Evolutionary conservation across 2,329 filamentous ascomycete species (phyloP).

Genomic region (Gaeumannomyces tritici): DNA sequence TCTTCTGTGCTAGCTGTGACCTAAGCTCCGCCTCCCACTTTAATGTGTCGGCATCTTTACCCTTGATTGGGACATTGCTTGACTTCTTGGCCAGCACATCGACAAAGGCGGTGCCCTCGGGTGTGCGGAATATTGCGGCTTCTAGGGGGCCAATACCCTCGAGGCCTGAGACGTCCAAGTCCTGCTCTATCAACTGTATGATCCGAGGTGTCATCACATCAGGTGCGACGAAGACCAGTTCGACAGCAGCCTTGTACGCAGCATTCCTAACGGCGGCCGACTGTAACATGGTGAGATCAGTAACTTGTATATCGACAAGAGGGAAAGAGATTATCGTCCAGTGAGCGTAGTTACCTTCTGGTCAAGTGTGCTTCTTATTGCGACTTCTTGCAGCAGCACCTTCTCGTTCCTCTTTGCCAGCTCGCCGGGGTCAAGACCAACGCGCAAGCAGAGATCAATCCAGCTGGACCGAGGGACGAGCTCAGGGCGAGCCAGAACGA

Average conservation of each 20-base stretch:
- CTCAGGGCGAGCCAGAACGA: slow-evolving; percentile 70
- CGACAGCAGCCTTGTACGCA: slow-evolving; percentile 76
- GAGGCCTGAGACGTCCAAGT: slow-evolving; percentile 64
- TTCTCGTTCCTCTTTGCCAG: slow-evolving; percentile 58
- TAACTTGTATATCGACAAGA: background rate
- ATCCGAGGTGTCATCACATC: slow-evolving; percentile 69
- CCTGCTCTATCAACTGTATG: slow-evolving; percentile 61
- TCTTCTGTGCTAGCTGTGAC: slow-evolving; percentile 82
- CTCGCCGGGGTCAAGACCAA: slow-evolving; percentile 72
- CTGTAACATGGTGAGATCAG: slow-evolving; percentile 8
- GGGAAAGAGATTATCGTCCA: background rate
- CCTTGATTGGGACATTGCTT: slow-evolving; percentile 67
- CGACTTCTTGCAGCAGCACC: slow-evolving; percentile 59
- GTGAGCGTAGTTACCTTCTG: slow-evolving; percentile 36
- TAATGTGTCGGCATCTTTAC: slow-evolving; percentile 89
- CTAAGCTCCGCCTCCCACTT: slow-evolving; percentile 96
- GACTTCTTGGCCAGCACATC: slow-evolving; percentile 84
- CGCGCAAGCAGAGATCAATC: slow-evolving; percentile 79
- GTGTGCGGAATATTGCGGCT: slow-evolving; percentile 84
- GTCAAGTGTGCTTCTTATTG: slow-evolving; percentile 33
- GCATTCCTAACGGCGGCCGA: slow-evolving; percentile 49
- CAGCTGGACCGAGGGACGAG: slow-evolving; percentile 71
- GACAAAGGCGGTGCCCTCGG: slow-evolving; percentile 78
- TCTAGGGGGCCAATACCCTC: slow-evolving; percentile 73
- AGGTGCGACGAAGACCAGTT: slow-evolving; percentile 88